phyloP scores from a whole-genome alignment of 805 yeast genomes.

The Metschnikowia vanudenii region DNA sequence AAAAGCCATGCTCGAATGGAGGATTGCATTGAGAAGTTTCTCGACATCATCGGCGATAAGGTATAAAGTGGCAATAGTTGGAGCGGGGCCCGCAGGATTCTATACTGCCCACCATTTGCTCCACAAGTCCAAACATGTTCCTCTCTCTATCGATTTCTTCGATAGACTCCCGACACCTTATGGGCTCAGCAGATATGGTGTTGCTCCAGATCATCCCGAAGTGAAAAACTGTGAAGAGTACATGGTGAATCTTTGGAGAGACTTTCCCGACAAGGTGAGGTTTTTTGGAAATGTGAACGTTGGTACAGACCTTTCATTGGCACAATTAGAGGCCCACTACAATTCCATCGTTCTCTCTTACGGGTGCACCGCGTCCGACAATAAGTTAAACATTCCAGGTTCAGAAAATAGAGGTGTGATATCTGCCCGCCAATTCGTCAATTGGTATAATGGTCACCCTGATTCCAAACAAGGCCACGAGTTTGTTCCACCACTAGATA shows the following conservation, averaged over 20 bases:
- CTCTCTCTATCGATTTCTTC: constrained; percentile 63
- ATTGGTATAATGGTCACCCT: constrained; percentile 95
- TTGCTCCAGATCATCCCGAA: constrained; percentile 99
- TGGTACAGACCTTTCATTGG: constrained; percentile 59
- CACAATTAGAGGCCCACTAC: constrained; percentile 52
- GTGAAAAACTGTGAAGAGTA: constrained; percentile 82
- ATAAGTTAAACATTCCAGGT: constrained; percentile 59
- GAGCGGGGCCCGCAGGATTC: constrained; percentile 82
- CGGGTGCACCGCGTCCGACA: constrained; percentile 66
- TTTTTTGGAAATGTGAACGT: constrained; percentile 73
- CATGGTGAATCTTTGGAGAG: constrained; percentile 50
- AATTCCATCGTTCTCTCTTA: constrained; percentile 78
- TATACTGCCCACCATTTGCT: constrained; percentile 32
- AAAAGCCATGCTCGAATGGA: constrained; percentile 1
- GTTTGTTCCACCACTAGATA: constrained; percentile 53
- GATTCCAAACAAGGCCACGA: constrained; percentile 31
- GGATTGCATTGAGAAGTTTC: constrained; percentile 5
- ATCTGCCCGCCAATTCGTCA: constrained; percentile 83
- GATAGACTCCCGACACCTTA: constrained; percentile 87
- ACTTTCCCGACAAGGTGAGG: constrained; percentile 26
- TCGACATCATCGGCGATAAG: constrained; percentile 2
- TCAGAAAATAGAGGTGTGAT: constrained; percentile 63
- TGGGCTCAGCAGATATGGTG: constrained; percentile 91
- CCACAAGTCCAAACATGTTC: constrained; percentile 37
- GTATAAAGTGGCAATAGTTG: constrained; percentile 69